phyloP scores from a whole-genome alignment of 257 asterid genomes.

The Knoxia roxburghii region DNA sequence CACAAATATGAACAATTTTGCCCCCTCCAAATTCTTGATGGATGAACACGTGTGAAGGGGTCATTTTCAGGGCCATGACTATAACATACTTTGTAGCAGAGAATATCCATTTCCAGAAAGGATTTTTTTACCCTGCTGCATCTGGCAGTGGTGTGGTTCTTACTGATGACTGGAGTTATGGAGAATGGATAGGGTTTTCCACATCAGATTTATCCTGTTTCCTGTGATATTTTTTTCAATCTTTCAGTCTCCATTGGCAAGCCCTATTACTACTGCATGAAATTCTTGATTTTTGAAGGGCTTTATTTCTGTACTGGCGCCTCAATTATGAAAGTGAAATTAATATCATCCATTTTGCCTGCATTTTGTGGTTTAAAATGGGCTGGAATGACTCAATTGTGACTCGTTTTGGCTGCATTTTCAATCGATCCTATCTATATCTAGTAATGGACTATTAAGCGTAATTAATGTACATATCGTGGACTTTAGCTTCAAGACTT shows the following conservation, averaged over 20 bases:
- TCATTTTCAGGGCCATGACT: constrained; percentile 34
- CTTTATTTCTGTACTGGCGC: too few species aligned
- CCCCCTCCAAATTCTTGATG: too few species aligned
- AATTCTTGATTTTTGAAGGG: too few species aligned
- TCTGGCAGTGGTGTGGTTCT: too few species aligned
- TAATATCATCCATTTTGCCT: background rate
- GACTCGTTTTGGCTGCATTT: background rate
- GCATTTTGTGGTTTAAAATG: background rate
- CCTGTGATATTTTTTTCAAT: constrained; percentile 17
- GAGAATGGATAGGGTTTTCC: constrained; percentile 30
- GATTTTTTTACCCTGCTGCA: too few species aligned
- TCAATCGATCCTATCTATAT: background rate
- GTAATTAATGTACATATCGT: background rate
- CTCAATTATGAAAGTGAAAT: too few species aligned
- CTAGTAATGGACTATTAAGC: constrained; percentile 1
- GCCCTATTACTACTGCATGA: too few species aligned
- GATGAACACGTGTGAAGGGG: background rate
- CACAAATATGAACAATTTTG: too few species aligned
- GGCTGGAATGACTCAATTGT: background rate
- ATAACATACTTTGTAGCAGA: constrained; percentile 23
- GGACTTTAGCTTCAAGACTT: background rate
- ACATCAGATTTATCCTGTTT: constrained; percentile 41
- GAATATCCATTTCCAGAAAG: constrained; percentile 6
- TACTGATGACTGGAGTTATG: background rate
- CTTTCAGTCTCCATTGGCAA: background rate